These are phyloP conservation scores for Fusarium clavum DNA, from an alignment of 2,329 filamentous ascomycete genomes.

Conservation along the genomic window DNA sequence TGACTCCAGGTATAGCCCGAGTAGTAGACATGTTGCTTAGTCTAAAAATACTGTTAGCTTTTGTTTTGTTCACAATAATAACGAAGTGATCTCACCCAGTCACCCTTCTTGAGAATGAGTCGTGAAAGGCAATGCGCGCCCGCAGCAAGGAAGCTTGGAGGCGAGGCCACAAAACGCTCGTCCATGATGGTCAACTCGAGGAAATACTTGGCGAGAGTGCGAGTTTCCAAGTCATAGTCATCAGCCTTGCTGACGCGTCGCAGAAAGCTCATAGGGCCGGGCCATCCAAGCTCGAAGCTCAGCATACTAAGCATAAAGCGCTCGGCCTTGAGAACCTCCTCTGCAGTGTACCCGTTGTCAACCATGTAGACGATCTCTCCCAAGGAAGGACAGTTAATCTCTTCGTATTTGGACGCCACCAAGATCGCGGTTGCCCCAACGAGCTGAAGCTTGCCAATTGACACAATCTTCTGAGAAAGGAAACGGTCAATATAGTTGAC, in stretches of 20 bases:
- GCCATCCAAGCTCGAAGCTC: slow-evolving; percentile 94
- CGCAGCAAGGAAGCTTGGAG: slow-evolving; percentile 90
- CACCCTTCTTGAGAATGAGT: slow-evolving; percentile 88
- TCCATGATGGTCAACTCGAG: slow-evolving; percentile 98
- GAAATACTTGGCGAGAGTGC: slow-evolving; percentile 97
- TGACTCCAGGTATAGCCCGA: slow-evolving; percentile 92
- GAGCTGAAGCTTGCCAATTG: slow-evolving; percentile 92
- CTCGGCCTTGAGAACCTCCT: slow-evolving; percentile 97
- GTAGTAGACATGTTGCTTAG: slow-evolving; percentile 86
- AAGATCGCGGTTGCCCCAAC: slow-evolving; percentile 97
- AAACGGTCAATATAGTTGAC: slow-evolving; percentile 99
- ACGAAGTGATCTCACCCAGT: slow-evolving; percentile 77
- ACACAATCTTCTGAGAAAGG: slow-evolving; percentile 93
- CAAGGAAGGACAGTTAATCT: slow-evolving; percentile 97
- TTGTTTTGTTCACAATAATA: not conserved
- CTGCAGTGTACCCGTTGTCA: slow-evolving; percentile 85
- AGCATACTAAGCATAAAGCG: slow-evolving; percentile 98
- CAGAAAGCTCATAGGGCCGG: slow-evolving; percentile 99
- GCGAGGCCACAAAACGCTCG: slow-evolving; percentile 92
- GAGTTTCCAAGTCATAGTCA: slow-evolving; percentile 94
- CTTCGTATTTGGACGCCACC: slow-evolving; percentile 97
- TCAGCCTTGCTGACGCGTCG: slow-evolving; percentile 98
- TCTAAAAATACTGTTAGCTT: slow-evolving; percentile 64
- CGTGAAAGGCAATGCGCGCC: slow-evolving; percentile 93
- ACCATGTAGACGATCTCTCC: slow-evolving; percentile 99